phyloP scores from a whole-genome alignment of 805 yeast genomes.

The Kregervanrija fluxuum region DNA sequence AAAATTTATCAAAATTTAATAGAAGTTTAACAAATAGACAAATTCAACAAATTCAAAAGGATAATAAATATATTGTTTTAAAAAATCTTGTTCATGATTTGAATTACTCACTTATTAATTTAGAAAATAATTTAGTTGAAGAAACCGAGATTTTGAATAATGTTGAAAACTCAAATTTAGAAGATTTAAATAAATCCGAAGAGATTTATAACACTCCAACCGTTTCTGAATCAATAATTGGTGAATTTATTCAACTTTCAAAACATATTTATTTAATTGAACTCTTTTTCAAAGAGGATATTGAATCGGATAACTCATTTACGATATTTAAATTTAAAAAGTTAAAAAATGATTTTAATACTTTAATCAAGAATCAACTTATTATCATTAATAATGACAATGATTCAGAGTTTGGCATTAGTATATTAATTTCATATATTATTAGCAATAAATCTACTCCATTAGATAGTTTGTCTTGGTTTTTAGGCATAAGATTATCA shows the following conservation, averaged over 20 bases:
- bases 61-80: conserved; percentile 15
- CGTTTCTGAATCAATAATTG: conserved; percentile 11
- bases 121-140: conserved; percentile 5
- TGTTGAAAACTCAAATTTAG: neutral
- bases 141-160: neutral
- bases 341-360: conserved; percentile 13
- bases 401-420: conserved; percentile 23
- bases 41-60: conserved; percentile 7
- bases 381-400: conserved; percentile 18
- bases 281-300: conserved; percentile 15
- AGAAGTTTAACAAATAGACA: conserved; percentile 1
- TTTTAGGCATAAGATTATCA: conserved; percentile 15
- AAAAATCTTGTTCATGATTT: conserved; percentile 23
- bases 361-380: conserved; percentile 16
- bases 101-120: conserved; percentile 12
- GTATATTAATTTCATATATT: conserved; percentile 19
- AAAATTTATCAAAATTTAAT: conserved; percentile 18
- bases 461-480: conserved; percentile 17
- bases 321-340: conserved; percentile 13
- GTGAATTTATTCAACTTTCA: conserved; percentile 16
- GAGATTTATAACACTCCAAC: conserved; percentile 6
- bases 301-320: conserved; percentile 8
- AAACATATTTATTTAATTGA: conserved; percentile 22
- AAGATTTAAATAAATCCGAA: conserved; percentile 1
- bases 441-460: conserved; percentile 15